phyloP scores from a whole-genome alignment of 805 yeast species.

The Ogataea pilisensis region DNA sequence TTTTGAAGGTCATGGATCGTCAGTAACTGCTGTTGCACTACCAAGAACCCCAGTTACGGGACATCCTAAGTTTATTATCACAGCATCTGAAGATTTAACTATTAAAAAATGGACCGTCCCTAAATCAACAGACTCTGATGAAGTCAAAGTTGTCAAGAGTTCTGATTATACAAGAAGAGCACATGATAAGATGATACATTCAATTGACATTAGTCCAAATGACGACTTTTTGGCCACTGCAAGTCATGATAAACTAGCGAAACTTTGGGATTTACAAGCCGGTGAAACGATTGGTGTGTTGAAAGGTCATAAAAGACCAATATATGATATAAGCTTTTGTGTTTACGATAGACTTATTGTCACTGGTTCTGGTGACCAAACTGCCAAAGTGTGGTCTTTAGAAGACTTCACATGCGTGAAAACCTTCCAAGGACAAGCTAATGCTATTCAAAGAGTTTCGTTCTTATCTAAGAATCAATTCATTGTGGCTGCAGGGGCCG shows the following conservation, averaged over 20 bases:
- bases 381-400: conserved; percentile 85
- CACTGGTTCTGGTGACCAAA: conserved; percentile 91
- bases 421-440: conserved; percentile 93
- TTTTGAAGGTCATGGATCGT: conserved; percentile 82
- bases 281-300: conserved; percentile 86
- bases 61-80: conserved; percentile 67
- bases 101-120: conserved; percentile 83
- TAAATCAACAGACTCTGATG: conserved; percentile 22
- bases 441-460: conserved; percentile 79
- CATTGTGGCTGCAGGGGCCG: conserved; percentile 82
- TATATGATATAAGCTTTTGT: conserved; percentile 88
- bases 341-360: conserved; percentile 70
- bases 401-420: conserved; percentile 68
- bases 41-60: conserved; percentile 46
- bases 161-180: conserved; percentile 92
- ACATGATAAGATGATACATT: conserved; percentile 93
- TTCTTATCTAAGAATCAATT: conserved; percentile 67
- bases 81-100: conserved; percentile 82
- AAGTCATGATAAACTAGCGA: conserved; percentile 87
- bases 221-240: conserved; percentile 89
- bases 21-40: conserved; percentile 78
- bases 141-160: conserved; percentile 38
- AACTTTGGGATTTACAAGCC: conserved; percentile 79
- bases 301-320: conserved; percentile 89
- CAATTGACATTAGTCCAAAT: conserved; percentile 86